Conservation (phyloP, 2,329 filamentous ascomycete genomes). For the Neonectria faginata region DNA sequence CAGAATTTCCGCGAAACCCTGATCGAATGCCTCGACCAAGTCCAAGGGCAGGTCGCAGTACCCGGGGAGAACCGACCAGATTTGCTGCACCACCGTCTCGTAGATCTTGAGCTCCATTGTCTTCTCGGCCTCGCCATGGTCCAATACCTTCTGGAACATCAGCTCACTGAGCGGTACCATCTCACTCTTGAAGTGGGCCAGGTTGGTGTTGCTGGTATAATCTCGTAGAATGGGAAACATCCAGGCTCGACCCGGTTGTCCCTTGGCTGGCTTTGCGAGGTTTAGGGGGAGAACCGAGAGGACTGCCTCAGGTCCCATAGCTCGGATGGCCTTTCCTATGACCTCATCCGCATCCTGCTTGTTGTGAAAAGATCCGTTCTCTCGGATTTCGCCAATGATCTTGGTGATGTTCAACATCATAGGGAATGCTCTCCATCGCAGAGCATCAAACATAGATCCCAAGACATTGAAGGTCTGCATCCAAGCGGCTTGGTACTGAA, state of each 20-base stretch:
- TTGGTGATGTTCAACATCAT: conserved; percentile 81
- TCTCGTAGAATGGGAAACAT: conserved; percentile 92
- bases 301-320: conserved; percentile 89
- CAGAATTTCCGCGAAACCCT: conserved; percentile 87
- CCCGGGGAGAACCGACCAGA: conserved; percentile 92
- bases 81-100: conserved; percentile 94
- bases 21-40: conserved; percentile 80
- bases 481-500: conserved; percentile 96
- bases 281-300: conserved; percentile 88
- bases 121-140: conserved; percentile 85
- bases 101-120: conserved; percentile 98
- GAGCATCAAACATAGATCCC: conserved; percentile 84
- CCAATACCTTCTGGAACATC: conserved; percentile 89
- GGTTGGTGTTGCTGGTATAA: conserved; percentile 86
- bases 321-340: conserved; percentile 85
- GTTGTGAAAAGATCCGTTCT: conserved; percentile 87
- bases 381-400: conserved; percentile 86
- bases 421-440: conserved; percentile 87
- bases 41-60: conserved; percentile 96
- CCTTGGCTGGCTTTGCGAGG: conserved; percentile 79
- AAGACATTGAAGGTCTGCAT: conserved; percentile 93
- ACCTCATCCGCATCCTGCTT: conserved; percentile 97
- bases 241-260: conserved; percentile 90
- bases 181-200: conserved; percentile 86
- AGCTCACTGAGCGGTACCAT: conserved; percentile 90